Base-by-base conservation (phyloP, 306 rosid genomes). In the Lupinus albus region DNA sequence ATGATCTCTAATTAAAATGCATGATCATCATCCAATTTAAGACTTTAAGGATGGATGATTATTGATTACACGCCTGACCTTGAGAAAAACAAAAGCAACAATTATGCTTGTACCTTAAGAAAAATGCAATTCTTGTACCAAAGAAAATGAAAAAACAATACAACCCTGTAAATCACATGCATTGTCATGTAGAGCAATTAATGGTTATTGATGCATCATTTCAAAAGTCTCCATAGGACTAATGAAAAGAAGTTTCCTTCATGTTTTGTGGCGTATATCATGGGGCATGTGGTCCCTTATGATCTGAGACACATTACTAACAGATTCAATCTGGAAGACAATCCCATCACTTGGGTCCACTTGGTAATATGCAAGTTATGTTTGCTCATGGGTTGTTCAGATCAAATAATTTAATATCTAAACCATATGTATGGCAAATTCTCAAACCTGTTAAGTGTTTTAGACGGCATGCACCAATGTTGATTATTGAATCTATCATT, bases 101-200 rank as follows among this genome's bases (percentile, higher is more conserved):
- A n/a, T n/a, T n/a, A n/a, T n/a, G n/a, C n/a, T n/a, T n/a, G n/a
- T n/a, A n/a, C n/a, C n/a, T n/a, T n/a, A n/a, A n/a, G 11, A 38
- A 38, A 1, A 38, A 38, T 38, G 44, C 8, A 8, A 1, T 8
- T 38, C 30, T 25, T 25, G 0, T 1, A 25, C 4, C 30, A 25
- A 25, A 25, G 30, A 25, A 25, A 25, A 25, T 25, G 30, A 25
- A 25, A 25, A 25, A 25, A 25, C 4, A 25, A 25, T 2, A 25
- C 30, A 25, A 25, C 30, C 30, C 30, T 60, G 45, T 10, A 15
- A 9, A 35, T 38, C 65, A 46, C 51, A 39, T 47, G 63, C 35
- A 54, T 25, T 73, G 32, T 44, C 52, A 4, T 47, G 46, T 41
- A 38, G 59, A 68, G 73, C 73, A 74, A 41, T 63, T 54, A 69